phyloP scores from a whole-genome alignment of 148 eudicot genomes.

The Polygonum maritimum region DNA sequence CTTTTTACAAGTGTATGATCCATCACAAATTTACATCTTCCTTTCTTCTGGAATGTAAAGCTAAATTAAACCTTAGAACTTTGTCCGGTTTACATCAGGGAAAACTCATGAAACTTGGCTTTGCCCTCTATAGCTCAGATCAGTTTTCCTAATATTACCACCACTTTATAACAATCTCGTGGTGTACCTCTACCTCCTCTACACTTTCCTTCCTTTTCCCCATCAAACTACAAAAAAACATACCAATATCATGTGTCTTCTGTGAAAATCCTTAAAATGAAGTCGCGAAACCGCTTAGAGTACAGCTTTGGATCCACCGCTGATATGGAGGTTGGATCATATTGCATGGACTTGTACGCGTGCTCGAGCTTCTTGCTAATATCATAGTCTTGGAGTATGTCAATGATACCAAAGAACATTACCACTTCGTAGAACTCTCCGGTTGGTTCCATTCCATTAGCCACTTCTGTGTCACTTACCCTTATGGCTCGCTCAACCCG shows the following conservation, averaged over 20 bases:
- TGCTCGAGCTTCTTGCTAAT: conserved; percentile 94
- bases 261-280: conserved; percentile 45
- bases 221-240: not conserved
- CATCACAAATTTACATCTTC: not conserved
- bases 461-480: conserved; percentile 31
- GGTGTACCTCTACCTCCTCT: not conserved
- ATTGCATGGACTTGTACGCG: conserved; percentile 83
- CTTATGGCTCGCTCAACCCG: conserved; percentile 64
- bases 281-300: conserved; percentile 78
- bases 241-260: conserved; percentile 31
- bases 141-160: not conserved
- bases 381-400: conserved; percentile 94
- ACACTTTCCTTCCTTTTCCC: no score
- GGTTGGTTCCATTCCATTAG: conserved; percentile 59
- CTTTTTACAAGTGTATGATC: not conserved
- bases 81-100: not conserved
- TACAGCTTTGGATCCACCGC: conserved; percentile 84
- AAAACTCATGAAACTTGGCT: not conserved
- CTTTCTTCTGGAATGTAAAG: not conserved
- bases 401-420: conserved; percentile 86
- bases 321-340: conserved; percentile 74
- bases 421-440: conserved; percentile 83
- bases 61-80: not conserved
- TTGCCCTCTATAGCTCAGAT: not conserved
- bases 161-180: not conserved